phyloP scores from a whole-genome alignment of 495 filamentous ascomycete species.

The Hypomontagnella monticulosa region DNA sequence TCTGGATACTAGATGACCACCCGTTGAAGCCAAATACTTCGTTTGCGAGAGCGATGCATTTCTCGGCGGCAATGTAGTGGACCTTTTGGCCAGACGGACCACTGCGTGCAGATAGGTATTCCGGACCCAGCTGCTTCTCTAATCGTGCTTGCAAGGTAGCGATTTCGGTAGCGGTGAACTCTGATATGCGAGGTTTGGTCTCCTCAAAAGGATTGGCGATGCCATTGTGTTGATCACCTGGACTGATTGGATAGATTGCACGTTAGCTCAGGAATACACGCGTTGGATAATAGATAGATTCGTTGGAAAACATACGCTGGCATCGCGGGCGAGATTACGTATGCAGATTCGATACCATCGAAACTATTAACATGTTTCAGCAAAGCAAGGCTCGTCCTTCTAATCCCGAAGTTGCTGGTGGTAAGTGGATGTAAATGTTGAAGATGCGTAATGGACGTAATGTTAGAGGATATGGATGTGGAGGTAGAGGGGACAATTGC shows the following conservation, averaged over 20 bases:
- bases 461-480: too few relatives aligned
- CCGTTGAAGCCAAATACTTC: slow-evolving; percentile 99
- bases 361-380: slow-evolving; percentile 17
- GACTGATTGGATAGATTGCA: slow-evolving; percentile 57
- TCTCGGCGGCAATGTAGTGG: slow-evolving; percentile 91
- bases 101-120: slow-evolving; percentile 87
- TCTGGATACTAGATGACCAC: slow-evolving; percentile 90
- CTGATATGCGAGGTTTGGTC: slow-evolving; percentile 68
- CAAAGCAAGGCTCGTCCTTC: neutral
- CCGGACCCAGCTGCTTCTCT: slow-evolving; percentile 93
- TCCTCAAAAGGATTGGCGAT: slow-evolving; percentile 82
- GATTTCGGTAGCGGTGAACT: slow-evolving; percentile 89
- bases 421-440: too few relatives aligned
- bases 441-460: too few relatives aligned
- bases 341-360: slow-evolving; percentile 22
- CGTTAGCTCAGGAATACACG: slow-evolving; percentile 13
- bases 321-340: slow-evolving; percentile 41
- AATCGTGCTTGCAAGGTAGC: slow-evolving; percentile 86
- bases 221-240: slow-evolving; percentile 78
- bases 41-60: slow-evolving; percentile 94
- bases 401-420: too few relatives aligned
- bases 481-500: too few relatives aligned
- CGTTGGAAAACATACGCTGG: slow-evolving; percentile 54
- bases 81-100: slow-evolving; percentile 85
- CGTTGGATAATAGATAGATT: neutral